Percentiles rank a stretch among this genome's conserved stretches.
phyloP scores from a whole-genome alignment of 768 basidiomycete species.

The Grammothele lineata region DNA sequence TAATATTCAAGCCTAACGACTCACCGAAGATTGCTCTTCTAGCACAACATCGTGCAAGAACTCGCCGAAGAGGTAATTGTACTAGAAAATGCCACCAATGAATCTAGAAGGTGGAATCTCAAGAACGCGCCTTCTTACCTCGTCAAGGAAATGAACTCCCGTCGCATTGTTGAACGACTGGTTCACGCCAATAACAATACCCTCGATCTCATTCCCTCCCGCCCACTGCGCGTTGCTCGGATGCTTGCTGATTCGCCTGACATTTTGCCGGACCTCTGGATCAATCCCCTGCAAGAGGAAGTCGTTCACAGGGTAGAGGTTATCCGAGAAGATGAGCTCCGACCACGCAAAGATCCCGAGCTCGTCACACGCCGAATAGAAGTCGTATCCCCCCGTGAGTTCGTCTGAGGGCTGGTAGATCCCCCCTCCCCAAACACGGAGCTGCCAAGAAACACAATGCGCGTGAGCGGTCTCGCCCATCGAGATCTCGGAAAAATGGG shows the following conservation, averaged over 20 bases:
- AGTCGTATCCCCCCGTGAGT: conserved; percentile 45
- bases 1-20: conserved; percentile 3
- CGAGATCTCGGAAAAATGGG: too few relatives aligned
- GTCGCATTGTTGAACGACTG: conserved; percentile 36
- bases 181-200: conserved; percentile 40
- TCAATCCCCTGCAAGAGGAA: conserved; percentile 48
- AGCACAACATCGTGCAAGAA: conserved; percentile 45
- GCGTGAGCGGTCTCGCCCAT: too few relatives aligned
- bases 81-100: conserved; percentile 30
- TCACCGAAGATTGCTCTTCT: conserved; percentile 47
- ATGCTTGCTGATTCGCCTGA: conserved; percentile 49
- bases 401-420: conserved; percentile 29
- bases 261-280: conserved; percentile 54
- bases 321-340: conserved; percentile 57
- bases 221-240: conserved; percentile 60
- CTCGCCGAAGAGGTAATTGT: conserved; percentile 46
- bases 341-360: conserved; percentile 60
- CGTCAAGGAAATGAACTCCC: conserved; percentile 46
- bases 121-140: conserved; percentile 29
- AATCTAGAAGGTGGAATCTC: too few relatives aligned
- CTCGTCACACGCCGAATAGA: conserved; percentile 56
- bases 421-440: conserved; percentile 60
- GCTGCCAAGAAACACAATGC: conserved; percentile 24
- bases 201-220: conserved; percentile 58
- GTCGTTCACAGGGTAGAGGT: conserved; percentile 50